Base-by-base conservation (phyloP, 495 filamentous ascomycete species). In the Amphirosellinia nigrospora region DNA sequence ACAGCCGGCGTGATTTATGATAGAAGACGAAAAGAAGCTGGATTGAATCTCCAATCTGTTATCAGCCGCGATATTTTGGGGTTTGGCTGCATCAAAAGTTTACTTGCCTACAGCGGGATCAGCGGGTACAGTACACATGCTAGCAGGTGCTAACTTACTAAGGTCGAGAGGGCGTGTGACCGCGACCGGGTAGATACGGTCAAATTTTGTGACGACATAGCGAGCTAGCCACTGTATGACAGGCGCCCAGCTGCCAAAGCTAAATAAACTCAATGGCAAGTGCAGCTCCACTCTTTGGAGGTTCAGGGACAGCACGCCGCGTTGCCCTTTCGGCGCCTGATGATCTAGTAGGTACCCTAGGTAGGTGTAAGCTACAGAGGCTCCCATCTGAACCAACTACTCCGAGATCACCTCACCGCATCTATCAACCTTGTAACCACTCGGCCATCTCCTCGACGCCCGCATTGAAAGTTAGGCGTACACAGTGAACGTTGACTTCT, bases 311-410 rank as follows among this genome's bases (percentile, higher is more conserved):
- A 28, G 72, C 70, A 73, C 65, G 75, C 73, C 65, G 75, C 75
- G 75, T 77, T 72, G 56, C 68, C 71, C 32, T 66, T 72, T 71
- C 28, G 75, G 53, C 59, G 75, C 75, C 75, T 77, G 64, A 77
- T 71, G 59, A 71, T n/a, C n/a, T n/a, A n/a, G n/a, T n/a, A n/a
- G n/a, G n/a, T n/a, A n/a, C n/a, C n/a, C n/a, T n/a, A n/a, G n/a
- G n/a, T n/a, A n/a, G n/a, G n/a, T n/a, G n/a, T n/a, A n/a, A n/a
- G n/a, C n/a, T n/a, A n/a, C n/a, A n/a, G n/a, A n/a, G n/a, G n/a
- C n/a, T n/a, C n/a, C n/a, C n/a, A 43, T 13, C 34, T 61, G 13
- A 38, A 4, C 56, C 2, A 16, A 32, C 15, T 19, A 56, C 28
- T 28, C 34, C 30, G 13, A 56, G 34, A 30, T 28, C 26, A 32